Base-by-base conservation (phyloP, 345 rosid species). In the Abelmoschus esculentus region DNA sequence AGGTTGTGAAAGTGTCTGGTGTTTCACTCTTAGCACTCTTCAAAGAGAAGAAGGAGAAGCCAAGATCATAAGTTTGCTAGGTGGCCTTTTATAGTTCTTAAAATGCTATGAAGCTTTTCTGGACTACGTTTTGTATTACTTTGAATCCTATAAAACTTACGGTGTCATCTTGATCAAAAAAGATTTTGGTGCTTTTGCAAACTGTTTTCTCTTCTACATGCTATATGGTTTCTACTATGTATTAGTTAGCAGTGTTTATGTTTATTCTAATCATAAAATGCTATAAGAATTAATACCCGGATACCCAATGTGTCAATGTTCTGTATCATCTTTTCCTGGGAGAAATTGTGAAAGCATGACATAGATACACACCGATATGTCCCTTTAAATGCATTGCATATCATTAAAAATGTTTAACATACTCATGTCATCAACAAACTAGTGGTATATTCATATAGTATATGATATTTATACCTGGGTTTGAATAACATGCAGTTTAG, bases 31-130 rank as follows among this genome's bases (percentile, higher is more conserved):
- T 22, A 22, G 92, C 88, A 12, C 81, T 87, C 47, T 81, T 81
- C 79, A 81, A 76, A 38, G 42, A 38, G 9, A 38, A 38, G 42
- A 38, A 82, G 75, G 85, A 79, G 79, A 82, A 82, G 79, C 85
- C 85, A 62, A 72, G 85, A 15, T 82, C 83, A 67, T 82, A 67
- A 77, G 56, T 63, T 54, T 49, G 6, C 22, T 1, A 22, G 26
- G 4, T 7, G 4, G 18, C 32, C 14, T 36, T 26, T 61, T 32
- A 36, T 64, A 61, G 61, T 72, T 26, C 19, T 64, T 9, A 26
- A 63, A 72, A 57, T 38, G 9, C 44, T 38, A 28, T 28, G 59
- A 54, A 54, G 59, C 59, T 54, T 54, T 19, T 55, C 29, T 3
- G 2, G 6, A 19, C 59, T 7, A 19, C 14, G 5, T 55, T 55